phyloP scores from a whole-genome alignment of 768 basidiomycete species.

The Hypholoma sublateritium region DNA sequence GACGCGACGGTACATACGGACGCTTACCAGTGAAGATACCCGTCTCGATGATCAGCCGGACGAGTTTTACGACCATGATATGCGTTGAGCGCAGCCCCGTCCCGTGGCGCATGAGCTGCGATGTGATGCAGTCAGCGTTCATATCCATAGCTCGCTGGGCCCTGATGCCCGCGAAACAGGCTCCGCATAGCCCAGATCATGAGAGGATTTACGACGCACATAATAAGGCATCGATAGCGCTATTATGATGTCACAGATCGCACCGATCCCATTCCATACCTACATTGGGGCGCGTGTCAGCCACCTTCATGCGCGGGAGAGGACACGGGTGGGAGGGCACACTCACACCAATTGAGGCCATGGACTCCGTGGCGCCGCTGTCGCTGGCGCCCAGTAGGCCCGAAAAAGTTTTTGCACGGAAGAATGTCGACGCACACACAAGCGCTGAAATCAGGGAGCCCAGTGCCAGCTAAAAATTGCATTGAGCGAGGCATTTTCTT shows the following conservation, averaged over 20 bases:
- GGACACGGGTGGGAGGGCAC: no score
- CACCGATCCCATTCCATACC: constrained; percentile 31
- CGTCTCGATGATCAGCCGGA: constrained; percentile 28
- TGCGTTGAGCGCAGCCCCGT: constrained; percentile 28
- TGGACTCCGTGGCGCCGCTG: neutral
- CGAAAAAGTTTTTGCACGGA: constrained; percentile 18
- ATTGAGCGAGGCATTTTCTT: neutral
- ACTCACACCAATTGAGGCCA: constrained; percentile 27
- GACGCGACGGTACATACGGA: neutral
- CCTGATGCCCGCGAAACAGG: neutral
- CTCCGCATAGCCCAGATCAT: neutral
- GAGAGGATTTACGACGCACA: constrained; percentile 14
- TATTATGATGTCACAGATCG: constrained; percentile 30
- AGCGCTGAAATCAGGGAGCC: constrained; percentile 22
- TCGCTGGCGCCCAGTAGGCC: constrained; percentile 11
- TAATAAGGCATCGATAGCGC: constrained; percentile 31
- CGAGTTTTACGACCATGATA: constrained; percentile 25
- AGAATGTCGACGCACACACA: constrained; percentile 21
- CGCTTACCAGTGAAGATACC: constrained; percentile 26
- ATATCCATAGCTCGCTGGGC: no score
- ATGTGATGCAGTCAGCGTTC: neutral
- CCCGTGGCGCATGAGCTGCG: constrained; percentile 26
- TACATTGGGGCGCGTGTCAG: constrained; percentile 2
- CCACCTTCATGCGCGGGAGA: neutral
- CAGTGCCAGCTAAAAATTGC: constrained; percentile 15